These are phyloP conservation scores for Candida sanyaensis DNA, from an alignment of 1,139 yeast species.

Conservation along the genomic window DNA sequence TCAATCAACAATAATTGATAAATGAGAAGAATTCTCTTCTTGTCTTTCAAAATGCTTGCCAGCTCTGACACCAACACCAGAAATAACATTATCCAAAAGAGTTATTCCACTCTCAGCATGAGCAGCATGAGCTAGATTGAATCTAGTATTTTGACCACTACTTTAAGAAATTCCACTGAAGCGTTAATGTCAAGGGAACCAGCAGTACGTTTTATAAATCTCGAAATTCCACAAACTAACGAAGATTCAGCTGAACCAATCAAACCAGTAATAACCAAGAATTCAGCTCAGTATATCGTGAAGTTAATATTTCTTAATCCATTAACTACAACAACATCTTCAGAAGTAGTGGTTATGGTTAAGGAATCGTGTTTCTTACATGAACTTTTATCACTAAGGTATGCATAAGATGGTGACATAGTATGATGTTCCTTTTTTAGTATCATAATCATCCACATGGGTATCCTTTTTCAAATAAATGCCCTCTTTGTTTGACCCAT, in stretches of 20 bases:
- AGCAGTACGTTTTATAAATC: slow-evolving; percentile 48
- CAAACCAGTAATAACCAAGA: slow-evolving; percentile 68
- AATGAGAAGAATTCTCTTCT: slow-evolving; percentile 48
- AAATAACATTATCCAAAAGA: slow-evolving; percentile 46
- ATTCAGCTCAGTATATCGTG: too few relatives aligned
- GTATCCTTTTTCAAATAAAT: too few relatives aligned
- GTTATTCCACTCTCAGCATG: slow-evolving; percentile 42
- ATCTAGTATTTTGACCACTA: slow-evolving; percentile 53
- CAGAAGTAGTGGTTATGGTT: slow-evolving; percentile 4
- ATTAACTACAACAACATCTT: slow-evolving; percentile 9
- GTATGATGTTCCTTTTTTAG: slow-evolving; percentile 2
- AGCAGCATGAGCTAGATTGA: slow-evolving; percentile 48
- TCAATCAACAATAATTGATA: slow-evolving; percentile 48
- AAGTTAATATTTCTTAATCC: slow-evolving; percentile 20
- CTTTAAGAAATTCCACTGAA: slow-evolving; percentile 46
- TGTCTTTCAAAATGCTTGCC: slow-evolving; percentile 40
- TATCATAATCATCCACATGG: slow-evolving; percentile 2
- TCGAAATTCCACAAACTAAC: slow-evolving; percentile 54
- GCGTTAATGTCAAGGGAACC: slow-evolving; percentile 47
- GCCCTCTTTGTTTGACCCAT: slow-evolving; percentile 10
- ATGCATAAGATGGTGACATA: slow-evolving; percentile 2
- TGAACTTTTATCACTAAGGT: slow-evolving; percentile 7
- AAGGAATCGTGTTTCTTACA: slow-evolving; percentile 9
- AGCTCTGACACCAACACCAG: slow-evolving; percentile 55
- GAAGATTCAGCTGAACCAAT: slow-evolving; percentile 78